Evolutionary conservation across 1,284 basidiomycete genomes (phyloP).

Genomic region (Trichosporon sp.): DNA sequence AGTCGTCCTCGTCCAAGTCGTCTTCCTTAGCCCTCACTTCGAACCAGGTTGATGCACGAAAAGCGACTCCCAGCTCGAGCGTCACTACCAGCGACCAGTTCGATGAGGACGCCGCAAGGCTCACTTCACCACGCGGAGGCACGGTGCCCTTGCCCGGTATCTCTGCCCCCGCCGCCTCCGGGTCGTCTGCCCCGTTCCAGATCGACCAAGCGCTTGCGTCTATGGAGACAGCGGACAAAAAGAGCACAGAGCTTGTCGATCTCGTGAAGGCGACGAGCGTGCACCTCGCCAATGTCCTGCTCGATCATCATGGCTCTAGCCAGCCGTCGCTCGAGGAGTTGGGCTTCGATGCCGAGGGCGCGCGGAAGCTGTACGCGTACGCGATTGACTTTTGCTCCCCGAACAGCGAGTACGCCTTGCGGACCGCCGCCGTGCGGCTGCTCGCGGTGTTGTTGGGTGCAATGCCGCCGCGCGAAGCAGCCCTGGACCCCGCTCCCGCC

Average conservation of each 20-base stretch:
- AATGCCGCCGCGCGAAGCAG: slow-evolving; percentile 38
- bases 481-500: slow-evolving; percentile 29
- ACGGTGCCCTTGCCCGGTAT: slow-evolving; percentile 22
- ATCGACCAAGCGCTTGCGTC: slow-evolving; percentile 41
- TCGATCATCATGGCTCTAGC: slow-evolving; percentile 27
- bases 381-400: slow-evolving; percentile 39
- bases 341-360: slow-evolving; percentile 30
- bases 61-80: slow-evolving; percentile 24
- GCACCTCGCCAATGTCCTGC: slow-evolving; percentile 38
- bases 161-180: not conserved
- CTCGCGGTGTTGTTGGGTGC: slow-evolving; percentile 44
- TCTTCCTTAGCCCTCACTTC: slow-evolving; percentile 22
- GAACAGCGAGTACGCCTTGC: slow-evolving; percentile 36
- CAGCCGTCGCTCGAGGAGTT: slow-evolving; percentile 19
- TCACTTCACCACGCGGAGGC: slow-evolving; percentile 25
- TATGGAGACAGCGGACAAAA: slow-evolving; percentile 40
- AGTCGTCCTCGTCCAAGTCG: slow-evolving; percentile 20
- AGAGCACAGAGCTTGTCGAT: slow-evolving; percentile 38
- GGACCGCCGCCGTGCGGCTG: slow-evolving; percentile 47
- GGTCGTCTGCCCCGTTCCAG: slow-evolving; percentile 37
- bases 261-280: slow-evolving; percentile 46
- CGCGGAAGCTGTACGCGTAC: slow-evolving; percentile 40
- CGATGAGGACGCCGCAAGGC: slow-evolving; percentile 26
- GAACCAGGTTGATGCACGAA: slow-evolving; percentile 24
- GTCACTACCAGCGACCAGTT: slow-evolving; percentile 27